Evolutionary conservation across 495 filamentous ascomycete genomes (phyloP), one percentile per base, ranked within the genome.

Genomic region (Recurvomyces mirabilis): DNA sequence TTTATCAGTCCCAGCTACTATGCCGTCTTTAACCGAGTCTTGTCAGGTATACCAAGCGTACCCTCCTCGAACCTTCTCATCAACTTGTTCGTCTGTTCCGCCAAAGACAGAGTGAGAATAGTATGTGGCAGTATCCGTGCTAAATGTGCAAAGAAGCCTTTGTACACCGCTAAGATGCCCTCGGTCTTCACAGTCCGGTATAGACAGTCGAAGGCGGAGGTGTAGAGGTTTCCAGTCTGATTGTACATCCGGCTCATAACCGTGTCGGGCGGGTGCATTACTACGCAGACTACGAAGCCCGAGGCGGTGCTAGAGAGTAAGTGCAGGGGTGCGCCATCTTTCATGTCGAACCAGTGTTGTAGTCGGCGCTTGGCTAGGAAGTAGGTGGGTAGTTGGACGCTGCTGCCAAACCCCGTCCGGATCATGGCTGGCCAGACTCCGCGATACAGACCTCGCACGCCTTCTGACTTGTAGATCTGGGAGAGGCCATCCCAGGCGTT

Each of bases 171-270:
- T 22, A 96, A 61, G 20, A 93, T 52, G 18, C 91, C 91, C 60
- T 99, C 91, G 0, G 86, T 94, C 58, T 76, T 76, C 53, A 99
- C 71, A 0, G 91, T 99, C 68, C 94, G 87, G 57, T 70, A 75
- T 32, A 95, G 61, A 61, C 91, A 99, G 65, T 99, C 91, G 47
- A 91, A 86, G 0, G 87, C 84, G 42, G 87, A 81, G 50, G 73
- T 79, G 67, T 99, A 99, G 4, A 96, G 76, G 59, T 95, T 94
- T 22, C 91, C 91, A 41, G 87, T 89, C 64, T 99, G 91, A 68
- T 99, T 99, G 67, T 99, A 99, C 74, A 99, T 82, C 25, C 91
- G 81, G 38, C 82, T 87, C 91, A 99, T 99, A 65, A 99, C 85
- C 7, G 93, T 96, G 60, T 99, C 91, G 54, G 91, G 91, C 24